These are phyloP conservation scores for Fusarium sp. DNA, from an alignment of 2,329 filamentous ascomycete genomes.

Conservation along the genomic window DNA sequence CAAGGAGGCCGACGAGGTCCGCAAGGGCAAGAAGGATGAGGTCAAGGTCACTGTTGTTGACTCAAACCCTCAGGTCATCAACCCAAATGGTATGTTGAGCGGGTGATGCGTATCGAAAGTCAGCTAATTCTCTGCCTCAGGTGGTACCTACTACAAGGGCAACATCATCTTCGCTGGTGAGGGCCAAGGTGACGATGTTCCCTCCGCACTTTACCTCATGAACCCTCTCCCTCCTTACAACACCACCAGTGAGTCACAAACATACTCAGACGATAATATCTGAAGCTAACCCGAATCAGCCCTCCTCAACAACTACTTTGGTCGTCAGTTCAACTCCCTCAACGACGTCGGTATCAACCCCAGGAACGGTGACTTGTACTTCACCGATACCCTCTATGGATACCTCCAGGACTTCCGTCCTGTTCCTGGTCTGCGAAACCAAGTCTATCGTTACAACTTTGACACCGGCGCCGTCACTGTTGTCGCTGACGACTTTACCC, in stretches of 20 bases:
- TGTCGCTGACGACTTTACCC: slow-evolving; percentile 66
- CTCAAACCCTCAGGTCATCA: slow-evolving; percentile 57
- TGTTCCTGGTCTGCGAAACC: slow-evolving; percentile 62
- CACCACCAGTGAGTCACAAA: slow-evolving; percentile 52
- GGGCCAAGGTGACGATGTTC: slow-evolving; percentile 56
- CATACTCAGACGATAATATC: accelerated
- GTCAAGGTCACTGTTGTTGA: slow-evolving; percentile 56
- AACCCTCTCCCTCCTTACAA: slow-evolving; percentile 58
- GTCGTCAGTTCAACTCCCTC: slow-evolving; percentile 68
- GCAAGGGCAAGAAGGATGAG: slow-evolving; percentile 40
- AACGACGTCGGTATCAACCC: slow-evolving; percentile 68
- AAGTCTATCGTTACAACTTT: slow-evolving; percentile 68
- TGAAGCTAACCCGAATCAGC: slow-evolving; percentile 42
- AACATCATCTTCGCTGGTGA: slow-evolving; percentile 61
- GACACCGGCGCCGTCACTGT: slow-evolving; percentile 61
- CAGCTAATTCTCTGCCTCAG: slow-evolving; percentile 40
- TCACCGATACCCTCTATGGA: slow-evolving; percentile 71
- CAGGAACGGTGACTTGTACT: slow-evolving; percentile 66
- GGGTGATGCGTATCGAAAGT: not conserved
- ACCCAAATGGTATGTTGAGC: slow-evolving; percentile 59
- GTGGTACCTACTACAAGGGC: slow-evolving; percentile 61
- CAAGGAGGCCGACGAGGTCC: slow-evolving; percentile 51
- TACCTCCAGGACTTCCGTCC: slow-evolving; percentile 68
- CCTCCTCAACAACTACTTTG: slow-evolving; percentile 68
- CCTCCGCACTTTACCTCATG: slow-evolving; percentile 39